Evolutionary conservation across 164 flowering plant genomes (phyloP).

Genomic region (Nymphaea thermarum): DNA sequence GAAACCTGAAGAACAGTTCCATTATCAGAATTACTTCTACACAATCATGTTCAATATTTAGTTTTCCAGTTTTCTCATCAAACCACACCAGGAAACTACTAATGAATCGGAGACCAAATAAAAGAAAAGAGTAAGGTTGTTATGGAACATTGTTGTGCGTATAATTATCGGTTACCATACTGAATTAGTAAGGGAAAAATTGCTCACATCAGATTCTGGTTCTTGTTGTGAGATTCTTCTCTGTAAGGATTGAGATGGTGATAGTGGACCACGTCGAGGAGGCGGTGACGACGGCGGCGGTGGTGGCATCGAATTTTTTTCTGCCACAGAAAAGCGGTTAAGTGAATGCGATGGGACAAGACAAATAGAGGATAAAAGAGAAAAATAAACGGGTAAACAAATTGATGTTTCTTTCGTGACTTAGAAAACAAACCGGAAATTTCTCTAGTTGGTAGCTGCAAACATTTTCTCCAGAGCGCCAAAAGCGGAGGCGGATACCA

Average conservation of each 20-base stretch:
- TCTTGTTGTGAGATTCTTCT: slow-evolving; percentile 22
- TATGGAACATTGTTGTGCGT: too few relatives aligned
- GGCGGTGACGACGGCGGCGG: slow-evolving; percentile 13
- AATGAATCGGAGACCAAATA: too few relatives aligned
- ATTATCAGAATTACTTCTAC: too few relatives aligned
- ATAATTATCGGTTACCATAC: too few relatives aligned
- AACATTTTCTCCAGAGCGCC: slow-evolving; percentile 38
- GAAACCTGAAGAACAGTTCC: too few relatives aligned
- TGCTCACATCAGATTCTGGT: slow-evolving; percentile 7
- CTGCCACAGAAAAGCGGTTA: slow-evolving; percentile 14
- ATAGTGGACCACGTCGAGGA: slow-evolving; percentile 28
- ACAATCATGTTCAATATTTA: too few relatives aligned
- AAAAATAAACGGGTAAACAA: slow-evolving; percentile 5
- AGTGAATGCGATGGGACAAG: neutral
- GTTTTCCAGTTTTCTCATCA: too few relatives aligned
- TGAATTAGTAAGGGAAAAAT: neutral
- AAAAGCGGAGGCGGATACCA: slow-evolving; percentile 53
- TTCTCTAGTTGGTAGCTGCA: slow-evolving; percentile 13
- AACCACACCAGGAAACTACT: too few relatives aligned
- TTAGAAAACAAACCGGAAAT: neutral
- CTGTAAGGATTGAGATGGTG: slow-evolving; percentile 25
- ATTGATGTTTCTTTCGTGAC: neutral
- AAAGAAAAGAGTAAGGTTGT: too few relatives aligned
- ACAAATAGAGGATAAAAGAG: neutral
- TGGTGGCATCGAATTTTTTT: slow-evolving; percentile 25